phyloP scores from a whole-genome alignment of 805 yeast species.

The Torulaspora microellipsoides region DNA sequence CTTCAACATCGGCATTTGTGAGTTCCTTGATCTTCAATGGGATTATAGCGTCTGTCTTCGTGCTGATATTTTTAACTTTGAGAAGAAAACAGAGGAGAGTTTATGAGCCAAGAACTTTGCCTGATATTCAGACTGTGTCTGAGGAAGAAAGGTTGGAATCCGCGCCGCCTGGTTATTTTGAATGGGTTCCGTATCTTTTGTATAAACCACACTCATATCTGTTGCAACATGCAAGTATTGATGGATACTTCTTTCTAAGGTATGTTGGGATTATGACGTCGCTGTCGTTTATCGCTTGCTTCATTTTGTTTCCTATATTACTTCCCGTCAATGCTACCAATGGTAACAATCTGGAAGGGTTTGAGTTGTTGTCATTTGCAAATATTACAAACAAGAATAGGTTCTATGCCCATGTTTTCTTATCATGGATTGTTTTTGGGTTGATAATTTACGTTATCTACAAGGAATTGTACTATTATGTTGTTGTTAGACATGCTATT shows the following conservation, averaged over 20 bases:
- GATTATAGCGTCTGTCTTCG: conserved; percentile 51
- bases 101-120: conserved; percentile 72
- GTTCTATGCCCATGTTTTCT: conserved; percentile 67
- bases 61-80: conserved; percentile 54
- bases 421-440: conserved; percentile 73
- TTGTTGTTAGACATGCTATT: conserved; percentile 64
- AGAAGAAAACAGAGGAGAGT: conserved; percentile 64
- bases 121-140: conserved; percentile 31
- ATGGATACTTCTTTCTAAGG: conserved; percentile 72
- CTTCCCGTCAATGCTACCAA: conserved; percentile 73
- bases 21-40: conserved; percentile 68
- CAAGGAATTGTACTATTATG: conserved; percentile 68
- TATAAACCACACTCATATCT: conserved; percentile 55
- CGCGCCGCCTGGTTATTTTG: conserved; percentile 55
- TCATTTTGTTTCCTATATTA: conserved; percentile 61
- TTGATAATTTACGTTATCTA: conserved; percentile 60
- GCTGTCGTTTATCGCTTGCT: conserved; percentile 49
- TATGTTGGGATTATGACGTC: conserved; percentile 53
- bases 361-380: conserved; percentile 59
- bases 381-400: conserved; percentile 61
- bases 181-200: conserved; percentile 53
- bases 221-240: conserved; percentile 67
- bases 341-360: conserved; percentile 51
- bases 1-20: conserved; percentile 76
- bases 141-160: conserved; percentile 58